Base-by-base conservation (phyloP, 2,329 filamentous ascomycete species). In the Ophiostoma novo-ulmi region DNA sequence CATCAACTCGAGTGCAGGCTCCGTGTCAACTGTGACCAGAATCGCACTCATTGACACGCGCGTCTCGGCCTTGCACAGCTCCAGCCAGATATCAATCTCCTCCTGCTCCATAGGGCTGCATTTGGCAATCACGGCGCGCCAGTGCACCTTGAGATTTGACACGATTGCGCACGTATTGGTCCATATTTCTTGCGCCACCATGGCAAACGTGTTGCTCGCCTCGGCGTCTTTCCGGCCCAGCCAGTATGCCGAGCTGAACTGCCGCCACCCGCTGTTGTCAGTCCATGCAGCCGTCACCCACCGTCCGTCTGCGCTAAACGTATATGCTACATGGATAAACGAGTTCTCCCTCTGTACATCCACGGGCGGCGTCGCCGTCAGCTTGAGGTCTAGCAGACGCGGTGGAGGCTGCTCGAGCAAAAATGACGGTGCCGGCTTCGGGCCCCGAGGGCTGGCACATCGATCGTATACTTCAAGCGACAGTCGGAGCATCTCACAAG, bases 261-360 rank as follows among this genome's bases (percentile, higher is more conserved):
- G 91, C 72, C 91, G 87, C 72, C 86, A 87, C 1, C 92, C 92
- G 36, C 86, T 86, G 74, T 88, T 92, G 76, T 96, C 91, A 1
- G 89, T 92, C 92, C 92, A 96, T 0, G 90, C 90, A 6, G 88
- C 90, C 14, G 89, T 90, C 52, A 95, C 81, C 93, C 93, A 97
- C 10, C 89, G 83, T 26, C 90, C 87, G 77, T 94, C 91, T 13
- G 89, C 82, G 76, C 91, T 94, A 70, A 89, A 85, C 1, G 90
- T 87, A 76, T 96, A 96, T 1, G 90, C 91, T 64, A 96, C 82
- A 77, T 97, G 92, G 39, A 97, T 87, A 76, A 90, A 90, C 0
- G 88, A 91, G 74, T 93, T 92, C 77, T 95, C 92, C 70, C 90
- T 87, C 69, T 95, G 82, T 6, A 94, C 81, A 22, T 92, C 91